Conservation (phyloP, 139 green algal species). For the Ettlia oleoabundans region DNA sequence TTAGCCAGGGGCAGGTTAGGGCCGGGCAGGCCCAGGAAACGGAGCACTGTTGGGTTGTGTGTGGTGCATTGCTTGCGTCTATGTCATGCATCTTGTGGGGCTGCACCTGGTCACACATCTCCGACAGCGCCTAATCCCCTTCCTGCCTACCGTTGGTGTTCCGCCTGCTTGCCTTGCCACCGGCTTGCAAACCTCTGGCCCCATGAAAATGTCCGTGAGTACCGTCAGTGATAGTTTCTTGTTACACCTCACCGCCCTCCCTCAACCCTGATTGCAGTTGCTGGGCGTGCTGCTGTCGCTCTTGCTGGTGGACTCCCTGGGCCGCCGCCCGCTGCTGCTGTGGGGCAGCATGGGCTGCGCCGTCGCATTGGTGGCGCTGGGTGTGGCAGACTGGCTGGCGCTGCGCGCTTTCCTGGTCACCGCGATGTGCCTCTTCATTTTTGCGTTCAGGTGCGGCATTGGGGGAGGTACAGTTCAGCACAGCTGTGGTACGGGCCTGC, state of each 20-base stretch:
- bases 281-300: constrained; percentile 55
- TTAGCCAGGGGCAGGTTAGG: not conserved
- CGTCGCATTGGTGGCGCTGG: constrained; percentile 44
- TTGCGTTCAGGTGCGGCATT: constrained; percentile 57
- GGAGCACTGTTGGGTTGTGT: too few relatives aligned
- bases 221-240: not conserved
- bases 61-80: too few relatives aligned
- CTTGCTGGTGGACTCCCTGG: constrained; percentile 70
- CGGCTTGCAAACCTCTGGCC: too few relatives aligned
- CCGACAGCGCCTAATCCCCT: too few relatives aligned
- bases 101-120: too few relatives aligned
- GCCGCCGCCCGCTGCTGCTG: constrained; percentile 79
- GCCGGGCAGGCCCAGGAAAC: not conserved
- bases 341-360: constrained; percentile 60
- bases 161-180: too few relatives aligned
- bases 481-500: too few relatives aligned
- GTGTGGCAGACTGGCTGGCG: constrained; percentile 29
- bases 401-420: constrained; percentile 48
- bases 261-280: constrained; percentile 42
- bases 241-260: not conserved
- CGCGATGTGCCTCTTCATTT: constrained; percentile 82
- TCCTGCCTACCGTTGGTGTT: too few relatives aligned
- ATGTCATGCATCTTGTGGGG: too few relatives aligned
- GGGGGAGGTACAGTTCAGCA: too few relatives aligned
- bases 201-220: too few relatives aligned